phyloP scores from a whole-genome alignment of 2,329 filamentous ascomycete species.

The Fusarium nisikadoi region DNA sequence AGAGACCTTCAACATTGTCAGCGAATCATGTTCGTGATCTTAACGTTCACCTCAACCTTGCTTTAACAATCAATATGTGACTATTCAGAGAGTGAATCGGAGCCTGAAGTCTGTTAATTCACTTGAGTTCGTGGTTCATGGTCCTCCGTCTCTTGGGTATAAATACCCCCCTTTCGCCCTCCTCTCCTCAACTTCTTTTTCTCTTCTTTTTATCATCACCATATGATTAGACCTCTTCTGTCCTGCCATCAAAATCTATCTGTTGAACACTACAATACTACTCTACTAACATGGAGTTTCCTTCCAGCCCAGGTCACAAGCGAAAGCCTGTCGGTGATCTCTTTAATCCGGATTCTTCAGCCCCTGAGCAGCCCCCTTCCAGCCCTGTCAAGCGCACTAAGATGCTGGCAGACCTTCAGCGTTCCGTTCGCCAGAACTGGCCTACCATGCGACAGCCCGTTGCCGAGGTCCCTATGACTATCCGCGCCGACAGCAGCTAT shows the following conservation, averaged over 20 bases:
- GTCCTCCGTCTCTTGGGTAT: background rate
- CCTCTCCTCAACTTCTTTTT: background rate
- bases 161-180: background rate
- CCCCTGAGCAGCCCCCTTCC: background rate
- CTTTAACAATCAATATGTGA: no score
- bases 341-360: background rate
- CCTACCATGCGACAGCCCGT: background rate
- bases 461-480: background rate
- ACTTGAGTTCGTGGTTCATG: background rate
- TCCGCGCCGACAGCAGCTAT: conserved; percentile 11
- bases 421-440: background rate
- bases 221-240: background rate
- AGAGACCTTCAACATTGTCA: no score
- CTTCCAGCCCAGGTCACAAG: background rate
- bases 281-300: background rate
- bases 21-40: no score
- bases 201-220: background rate
- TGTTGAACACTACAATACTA: background rate
- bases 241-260: background rate
- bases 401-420: background rate
- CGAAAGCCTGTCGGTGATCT: background rate
- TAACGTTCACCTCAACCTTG: no score
- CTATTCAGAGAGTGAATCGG: no score
- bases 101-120: no score
- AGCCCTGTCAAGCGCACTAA: background rate